Evolutionary conservation across 768 basidiomycete species (phyloP).

Genomic region (Agrocybe pediades): DNA sequence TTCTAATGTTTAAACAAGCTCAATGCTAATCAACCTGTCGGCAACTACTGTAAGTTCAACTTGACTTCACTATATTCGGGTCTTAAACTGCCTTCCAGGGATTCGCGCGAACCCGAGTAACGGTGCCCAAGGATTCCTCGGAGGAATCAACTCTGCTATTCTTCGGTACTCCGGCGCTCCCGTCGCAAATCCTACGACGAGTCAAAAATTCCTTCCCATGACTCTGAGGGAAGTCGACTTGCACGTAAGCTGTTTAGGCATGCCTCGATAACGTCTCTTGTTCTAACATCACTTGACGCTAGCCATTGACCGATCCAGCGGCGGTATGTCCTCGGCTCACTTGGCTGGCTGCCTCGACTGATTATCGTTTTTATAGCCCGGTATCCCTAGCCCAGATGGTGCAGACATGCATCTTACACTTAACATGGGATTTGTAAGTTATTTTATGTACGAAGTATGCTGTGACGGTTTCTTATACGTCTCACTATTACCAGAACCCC

Average conservation of each 20-base stretch:
- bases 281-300: not conserved
- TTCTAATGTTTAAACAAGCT: conserved; percentile 16
- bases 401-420: conserved; percentile 37
- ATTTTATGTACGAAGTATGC: too few relatives aligned
- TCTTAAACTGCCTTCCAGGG: conserved; percentile 29
- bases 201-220: not conserved
- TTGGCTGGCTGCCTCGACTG: not conserved
- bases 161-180: conserved; percentile 48
- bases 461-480: not conserved
- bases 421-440: not conserved
- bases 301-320: not conserved
- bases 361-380: conserved; percentile 24
- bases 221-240: not conserved
- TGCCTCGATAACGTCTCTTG: too few relatives aligned
- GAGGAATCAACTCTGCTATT: conserved; percentile 46
- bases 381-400: conserved; percentile 34
- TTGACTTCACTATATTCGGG: not conserved
- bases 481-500: not conserved
- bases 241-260: not conserved
- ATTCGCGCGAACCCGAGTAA: conserved; percentile 40
- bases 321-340: not conserved
- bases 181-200: conserved; percentile 38
- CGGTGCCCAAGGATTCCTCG: conserved; percentile 27
- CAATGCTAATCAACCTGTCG: not conserved
- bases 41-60: not conserved